Percentiles rank a stretch among this genome's conserved stretches.
These are phyloP conservation scores for Malassezia japonica DNA, from an alignment of 1,284 basidiomycete genomes.

Conservation along the genomic window DNA sequence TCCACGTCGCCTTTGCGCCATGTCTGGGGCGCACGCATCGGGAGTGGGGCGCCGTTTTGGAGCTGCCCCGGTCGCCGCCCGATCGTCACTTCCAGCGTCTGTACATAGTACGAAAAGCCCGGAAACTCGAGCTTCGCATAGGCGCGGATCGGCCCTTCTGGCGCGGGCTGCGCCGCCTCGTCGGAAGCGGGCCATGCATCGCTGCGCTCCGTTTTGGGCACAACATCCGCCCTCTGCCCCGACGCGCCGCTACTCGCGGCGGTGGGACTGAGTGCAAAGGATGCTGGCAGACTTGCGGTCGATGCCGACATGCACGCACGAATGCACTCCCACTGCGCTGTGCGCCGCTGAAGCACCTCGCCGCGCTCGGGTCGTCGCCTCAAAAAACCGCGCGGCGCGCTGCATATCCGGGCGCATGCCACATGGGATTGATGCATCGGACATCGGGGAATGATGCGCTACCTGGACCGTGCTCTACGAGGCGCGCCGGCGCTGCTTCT, in stretches of 20 bases:
- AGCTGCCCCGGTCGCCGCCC: conserved; percentile 52
- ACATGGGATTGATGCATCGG: not conserved
- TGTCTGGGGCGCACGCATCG: not conserved
- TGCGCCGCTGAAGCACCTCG: not conserved
- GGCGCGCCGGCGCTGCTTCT: conserved; percentile 27
- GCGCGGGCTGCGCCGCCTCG: not conserved
- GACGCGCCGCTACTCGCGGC: not conserved
- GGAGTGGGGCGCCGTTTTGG: not conserved
- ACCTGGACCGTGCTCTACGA: not conserved
- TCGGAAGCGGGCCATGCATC: not conserved
- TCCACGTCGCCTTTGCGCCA: conserved; percentile 52
- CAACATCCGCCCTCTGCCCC: not conserved
- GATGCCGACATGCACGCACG: conserved; percentile 1
- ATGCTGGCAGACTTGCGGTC: not conserved
- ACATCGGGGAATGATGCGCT: not conserved
- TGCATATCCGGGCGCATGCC: not conserved
- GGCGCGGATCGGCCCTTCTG: conserved; percentile 59
- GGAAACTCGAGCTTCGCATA: conserved; percentile 89
- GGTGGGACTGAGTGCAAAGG: not conserved
- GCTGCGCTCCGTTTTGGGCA: not conserved
- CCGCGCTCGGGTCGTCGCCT: not conserved
- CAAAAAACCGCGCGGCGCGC: conserved; percentile 1
- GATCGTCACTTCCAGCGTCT: conserved; percentile 66
- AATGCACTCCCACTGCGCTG: conserved; percentile 1
- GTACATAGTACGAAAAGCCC: conserved; percentile 75